Evolutionary conservation across 257 asterid species (phyloP), one percentile per base, ranked within the genome.

Genomic region (Primulina tabacum): DNA sequence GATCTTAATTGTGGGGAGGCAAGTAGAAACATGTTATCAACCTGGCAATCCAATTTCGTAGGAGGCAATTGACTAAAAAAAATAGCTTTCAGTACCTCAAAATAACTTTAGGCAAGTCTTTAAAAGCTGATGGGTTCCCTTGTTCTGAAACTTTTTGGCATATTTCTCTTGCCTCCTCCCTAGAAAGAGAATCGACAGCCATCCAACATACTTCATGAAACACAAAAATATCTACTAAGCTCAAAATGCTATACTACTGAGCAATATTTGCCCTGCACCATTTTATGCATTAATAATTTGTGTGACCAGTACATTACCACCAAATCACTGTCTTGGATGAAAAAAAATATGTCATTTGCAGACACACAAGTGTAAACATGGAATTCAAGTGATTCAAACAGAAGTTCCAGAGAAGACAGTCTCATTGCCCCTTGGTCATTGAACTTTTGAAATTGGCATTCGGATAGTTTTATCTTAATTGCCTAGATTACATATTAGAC

Each of bases 101-200:
- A 72, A 90, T 73, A 78, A 67, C 75, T 62, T 76, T 76, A 56
- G 97, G 92, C 76, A 90, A 75, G 70, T 76, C 74, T 57, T 57
- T 75, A 12, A 67, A 70, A 50, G 71, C 37, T 34, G 61, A 65
- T 8, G 20, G 24, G 60, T 74, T 78, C 71, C 53, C 59, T 57
- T 47, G 67, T 75, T 75, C 79, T 32, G 88, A 71, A 71, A 47
- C 53, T 73, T 64, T 79, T 53, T 76, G 68, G 73, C 60, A 83
- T 21, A 90, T 14, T 71, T 85, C 95, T 80, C 86, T 82, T 43
- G 93, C 97, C 73, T 90, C 98, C 68, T 85, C 84, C 90, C 97
- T 92, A 50, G 20, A 75, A 73, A 62, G 9, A 57, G 12, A 35
- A 37, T 14, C 53, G 32, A 33, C 5, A 38, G 28, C n/a, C 11